phyloP scores from a whole-genome alignment of 2,329 filamentous ascomycete genomes.

The Pezicula carpinea region DNA sequence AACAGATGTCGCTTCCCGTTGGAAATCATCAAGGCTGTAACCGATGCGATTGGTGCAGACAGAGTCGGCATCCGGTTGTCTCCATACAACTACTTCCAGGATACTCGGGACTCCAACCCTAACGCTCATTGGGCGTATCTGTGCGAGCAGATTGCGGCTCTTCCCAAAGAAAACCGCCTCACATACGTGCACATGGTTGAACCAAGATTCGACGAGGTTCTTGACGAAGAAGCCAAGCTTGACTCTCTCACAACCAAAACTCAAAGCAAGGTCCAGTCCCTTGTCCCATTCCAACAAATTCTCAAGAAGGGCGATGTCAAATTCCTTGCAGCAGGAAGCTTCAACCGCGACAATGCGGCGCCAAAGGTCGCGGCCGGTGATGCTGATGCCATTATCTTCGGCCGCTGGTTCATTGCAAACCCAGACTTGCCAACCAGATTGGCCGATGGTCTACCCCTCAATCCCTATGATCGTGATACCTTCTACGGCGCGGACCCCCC shows the following conservation, averaged over 20 bases:
- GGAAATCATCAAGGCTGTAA: conserved; percentile 48
- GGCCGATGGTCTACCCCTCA: conserved; percentile 30
- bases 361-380: conserved; percentile 15
- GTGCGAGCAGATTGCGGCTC: conserved; percentile 34
- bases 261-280: conserved; percentile 33
- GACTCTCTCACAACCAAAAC: conserved; percentile 40
- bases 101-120: conserved; percentile 46
- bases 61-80: conserved; percentile 51
- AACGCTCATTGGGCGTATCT: conserved; percentile 40
- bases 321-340: conserved; percentile 49
- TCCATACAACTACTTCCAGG: conserved; percentile 56
- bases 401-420: conserved; percentile 36
- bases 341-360: conserved; percentile 22
- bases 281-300: conserved; percentile 44
- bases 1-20: conserved; percentile 45
- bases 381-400: conserved; percentile 34
- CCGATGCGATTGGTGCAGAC: conserved; percentile 44
- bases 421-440: conserved; percentile 37
- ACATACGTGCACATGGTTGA: conserved; percentile 50
- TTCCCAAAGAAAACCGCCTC: conserved; percentile 30
- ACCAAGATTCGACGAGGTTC: conserved; percentile 48
- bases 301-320: conserved; percentile 39
- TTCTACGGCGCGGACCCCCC: conserved; percentile 27
- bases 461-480: conserved; percentile 29
- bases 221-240: conserved; percentile 43